Evolutionary conservation across 164 flowering plant genomes (phyloP), one percentile per base, ranked within the genome.

Genomic region (Berberis vulgaris): DNA sequence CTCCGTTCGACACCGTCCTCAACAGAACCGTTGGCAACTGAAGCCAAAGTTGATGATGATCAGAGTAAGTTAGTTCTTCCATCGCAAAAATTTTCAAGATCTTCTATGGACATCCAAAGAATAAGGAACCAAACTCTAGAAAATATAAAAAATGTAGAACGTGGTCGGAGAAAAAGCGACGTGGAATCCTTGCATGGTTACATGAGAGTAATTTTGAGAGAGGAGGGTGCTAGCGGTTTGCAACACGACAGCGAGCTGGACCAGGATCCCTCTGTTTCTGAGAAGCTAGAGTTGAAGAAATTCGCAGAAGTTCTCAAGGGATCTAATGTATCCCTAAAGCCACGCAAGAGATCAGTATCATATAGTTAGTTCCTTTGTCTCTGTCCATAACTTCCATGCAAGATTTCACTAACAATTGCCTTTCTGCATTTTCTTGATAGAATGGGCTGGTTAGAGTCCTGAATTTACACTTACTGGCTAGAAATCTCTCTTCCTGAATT

Each of bases 301-400:
- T 85, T 76, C 69, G 96, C 96, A 5, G 78, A 77, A 61, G 94
- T 67, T 61, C 73, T 91, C 61, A 80, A 69, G 67, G 71, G 68
- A 41, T 75, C 84, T 39, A 72, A 68, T 5, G 59, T 60, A 46
- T 54, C 46, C 8, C 60, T 26, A 7, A 75, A 45, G 45, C 1
- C 4, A n/a, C 81, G 69, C 43, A 69, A 52, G 66, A 82, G 75
- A 71, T 60, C 80, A 44, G 69, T 71, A 53, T 76, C 83, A 5
- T 60, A 44, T 62, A 61, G 73, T 64, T 70, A 72, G 4, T 64
- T 57, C 7, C n/a, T 11, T 7, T 52, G 54, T 10, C 11, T 50
- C 3, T 52, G 26, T 26, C 26, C 26, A 26, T 26, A 26, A 26
- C 26, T 26, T 26, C 26, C 26, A 26, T 26, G 26, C 26, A 26